These are phyloP conservation scores for Nakaseomyces kungkrabaensis DNA, from an alignment of 1,139 yeast genomes.

Conservation along the genomic window DNA sequence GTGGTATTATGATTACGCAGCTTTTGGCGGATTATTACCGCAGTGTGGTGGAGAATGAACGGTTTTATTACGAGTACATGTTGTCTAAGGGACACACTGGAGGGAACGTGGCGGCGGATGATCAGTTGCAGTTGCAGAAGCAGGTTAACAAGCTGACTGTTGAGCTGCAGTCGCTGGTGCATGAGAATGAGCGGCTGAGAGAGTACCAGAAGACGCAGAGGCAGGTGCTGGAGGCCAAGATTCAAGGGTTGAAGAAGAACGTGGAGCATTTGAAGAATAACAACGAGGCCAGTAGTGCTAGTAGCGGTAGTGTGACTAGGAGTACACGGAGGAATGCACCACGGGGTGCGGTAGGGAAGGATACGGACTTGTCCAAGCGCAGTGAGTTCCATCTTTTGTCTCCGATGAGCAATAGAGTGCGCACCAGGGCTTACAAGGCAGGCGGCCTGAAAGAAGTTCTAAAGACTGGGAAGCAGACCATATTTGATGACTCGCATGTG, in stretches of 20 bases:
- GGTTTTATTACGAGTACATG: slow-evolving; percentile 1
- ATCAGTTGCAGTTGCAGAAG: slow-evolving; percentile 1
- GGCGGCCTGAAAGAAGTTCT: slow-evolving; percentile 10
- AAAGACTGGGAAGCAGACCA: slow-evolving; percentile 9
- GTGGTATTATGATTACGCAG: not conserved
- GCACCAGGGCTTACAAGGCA: not conserved
- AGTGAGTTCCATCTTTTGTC: slow-evolving; percentile 15
- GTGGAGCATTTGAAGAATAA: not conserved
- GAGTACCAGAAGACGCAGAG: slow-evolving; percentile 3
- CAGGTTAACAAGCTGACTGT: slow-evolving; percentile 1
- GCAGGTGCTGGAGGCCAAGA: slow-evolving; percentile 1
- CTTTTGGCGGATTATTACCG: slow-evolving; percentile 1
- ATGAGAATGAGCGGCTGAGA: slow-evolving; percentile 1
- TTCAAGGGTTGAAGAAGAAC: slow-evolving; percentile 1
- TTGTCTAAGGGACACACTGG: not conserved
- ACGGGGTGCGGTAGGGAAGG: not conserved
- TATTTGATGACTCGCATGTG: slow-evolving; percentile 13
- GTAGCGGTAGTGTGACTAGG: not conserved
- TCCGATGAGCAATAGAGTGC: slow-evolving; percentile 10
- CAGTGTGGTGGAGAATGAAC: slow-evolving; percentile 1
- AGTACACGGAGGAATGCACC: not conserved
- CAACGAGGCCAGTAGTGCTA: not conserved
- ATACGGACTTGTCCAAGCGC: not conserved
- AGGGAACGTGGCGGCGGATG: not conserved
- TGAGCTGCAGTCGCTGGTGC: slow-evolving; percentile 1